These are phyloP conservation scores for Voacanga thouarsii DNA, from an alignment of 257 asterid species.

Conservation along the genomic window DNA sequence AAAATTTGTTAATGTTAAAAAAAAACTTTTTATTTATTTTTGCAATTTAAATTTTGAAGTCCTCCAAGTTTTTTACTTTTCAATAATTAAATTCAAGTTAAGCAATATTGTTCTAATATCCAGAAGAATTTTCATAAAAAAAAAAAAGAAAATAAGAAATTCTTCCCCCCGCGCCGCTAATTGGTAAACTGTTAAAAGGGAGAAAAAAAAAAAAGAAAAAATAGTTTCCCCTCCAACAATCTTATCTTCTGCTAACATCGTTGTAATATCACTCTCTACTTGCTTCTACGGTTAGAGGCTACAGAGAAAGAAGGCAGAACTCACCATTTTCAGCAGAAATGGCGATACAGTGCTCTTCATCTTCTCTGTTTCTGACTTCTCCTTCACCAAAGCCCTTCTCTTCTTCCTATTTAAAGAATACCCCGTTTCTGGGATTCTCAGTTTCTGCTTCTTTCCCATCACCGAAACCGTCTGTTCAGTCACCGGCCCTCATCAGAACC, in stretches of 20 bases:
- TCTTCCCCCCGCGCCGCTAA: too few relatives aligned
- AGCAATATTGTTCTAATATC: too few relatives aligned
- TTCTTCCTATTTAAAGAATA: conserved; percentile 35
- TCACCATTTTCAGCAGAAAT: conserved; percentile 15
- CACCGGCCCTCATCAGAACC: conserved; percentile 9
- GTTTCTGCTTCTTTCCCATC: conserved; percentile 33
- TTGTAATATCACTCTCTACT: neutral
- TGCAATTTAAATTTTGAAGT: too few relatives aligned
- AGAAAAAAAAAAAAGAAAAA: neutral
- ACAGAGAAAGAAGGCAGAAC: conserved; percentile 14
- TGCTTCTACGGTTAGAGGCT: conserved; percentile 1
- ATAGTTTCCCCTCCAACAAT: neutral
- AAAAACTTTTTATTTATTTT: too few relatives aligned
- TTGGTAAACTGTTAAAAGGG: neutral
- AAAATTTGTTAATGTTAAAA: too few relatives aligned
- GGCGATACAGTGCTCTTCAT: conserved; percentile 55
- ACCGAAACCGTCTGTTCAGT: conserved; percentile 30
- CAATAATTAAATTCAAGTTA: too few relatives aligned
- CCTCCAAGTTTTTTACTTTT: too few relatives aligned
- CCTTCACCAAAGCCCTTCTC: conserved; percentile 29
- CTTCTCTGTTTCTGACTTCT: conserved; percentile 30
- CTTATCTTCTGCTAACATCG: neutral
- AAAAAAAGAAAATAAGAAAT: too few relatives aligned
- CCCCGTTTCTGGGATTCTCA: conserved; percentile 61
- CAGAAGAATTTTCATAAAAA: too few relatives aligned